Percentiles rank a stretch among this genome's conserved stretches.
phyloP scores from a whole-genome alignment of 306 rosid genomes.

The Luffa acutangula region DNA sequence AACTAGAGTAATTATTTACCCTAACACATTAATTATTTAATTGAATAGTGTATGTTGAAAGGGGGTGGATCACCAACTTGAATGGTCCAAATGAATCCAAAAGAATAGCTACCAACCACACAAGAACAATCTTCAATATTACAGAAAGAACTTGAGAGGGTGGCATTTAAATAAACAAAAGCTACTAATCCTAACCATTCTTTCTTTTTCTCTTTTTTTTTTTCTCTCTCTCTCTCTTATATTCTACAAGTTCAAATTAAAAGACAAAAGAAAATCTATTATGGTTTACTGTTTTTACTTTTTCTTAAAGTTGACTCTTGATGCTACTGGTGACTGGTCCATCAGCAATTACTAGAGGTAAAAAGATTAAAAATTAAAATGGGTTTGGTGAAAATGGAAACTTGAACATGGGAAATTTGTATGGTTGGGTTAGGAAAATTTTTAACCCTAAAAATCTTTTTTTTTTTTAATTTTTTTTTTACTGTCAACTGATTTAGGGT shows the following conservation, averaged over 20 bases:
- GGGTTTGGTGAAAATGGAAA: not conserved
- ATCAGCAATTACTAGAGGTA: not conserved
- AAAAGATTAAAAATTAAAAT: not conserved
- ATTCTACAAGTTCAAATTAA: not conserved
- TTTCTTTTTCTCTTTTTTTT: not conserved
- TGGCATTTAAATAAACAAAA: not conserved
- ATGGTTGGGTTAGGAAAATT: not conserved
- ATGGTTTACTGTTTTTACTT: not conserved
- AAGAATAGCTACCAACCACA: conserved; percentile 3
- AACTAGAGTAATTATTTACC: not conserved
- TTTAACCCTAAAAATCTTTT: not conserved
- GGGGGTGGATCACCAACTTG: conserved; percentile 6
- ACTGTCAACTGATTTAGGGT: not conserved
- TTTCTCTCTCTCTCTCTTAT: no score
- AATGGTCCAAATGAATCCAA: not conserved
- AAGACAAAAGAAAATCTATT: not conserved
- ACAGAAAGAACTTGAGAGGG: not conserved
- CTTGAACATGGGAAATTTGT: not conserved
- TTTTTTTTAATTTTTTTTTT: not conserved
- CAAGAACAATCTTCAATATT: not conserved
- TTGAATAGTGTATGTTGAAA: not conserved
- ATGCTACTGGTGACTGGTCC: not conserved
- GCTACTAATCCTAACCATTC: not conserved
- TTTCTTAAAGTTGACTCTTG: conserved; percentile 3
- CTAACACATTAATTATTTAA: not conserved